Conservation (phyloP, 495 filamentous ascomycete species). For the Penicillium bovifimosum region DNA sequence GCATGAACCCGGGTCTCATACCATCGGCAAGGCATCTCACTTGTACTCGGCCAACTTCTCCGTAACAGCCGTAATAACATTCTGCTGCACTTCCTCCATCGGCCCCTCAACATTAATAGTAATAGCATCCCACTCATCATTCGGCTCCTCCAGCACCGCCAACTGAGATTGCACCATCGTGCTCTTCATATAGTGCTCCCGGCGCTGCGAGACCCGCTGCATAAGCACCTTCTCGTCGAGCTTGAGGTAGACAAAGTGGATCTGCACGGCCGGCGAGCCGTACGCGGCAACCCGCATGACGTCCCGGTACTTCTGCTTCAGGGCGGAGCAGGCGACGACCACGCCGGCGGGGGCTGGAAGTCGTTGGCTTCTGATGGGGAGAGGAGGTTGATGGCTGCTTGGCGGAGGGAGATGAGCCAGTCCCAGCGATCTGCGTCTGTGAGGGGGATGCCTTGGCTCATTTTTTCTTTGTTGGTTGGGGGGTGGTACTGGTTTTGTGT, state of each 20-base stretch:
- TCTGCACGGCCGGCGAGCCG: slow-evolving; percentile 64
- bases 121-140: slow-evolving; percentile 78
- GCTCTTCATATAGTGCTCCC: slow-evolving; percentile 95
- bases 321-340: slow-evolving; percentile 89
- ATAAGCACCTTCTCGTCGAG: slow-evolving; percentile 69
- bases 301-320: slow-evolving; percentile 97
- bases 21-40: slow-evolving; percentile 4
- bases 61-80: slow-evolving; percentile 53
- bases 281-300: slow-evolving; percentile 89
- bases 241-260: slow-evolving; percentile 91
- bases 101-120: slow-evolving; percentile 70
- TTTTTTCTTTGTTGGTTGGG: slow-evolving; percentile 82
- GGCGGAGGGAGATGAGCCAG: slow-evolving; percentile 87
- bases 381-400: slow-evolving; percentile 65
- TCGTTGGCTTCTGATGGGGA: slow-evolving; percentile 44
- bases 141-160: slow-evolving; percentile 73
- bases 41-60: slow-evolving; percentile 32
- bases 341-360: slow-evolving; percentile 62
- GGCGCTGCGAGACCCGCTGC: slow-evolving; percentile 62
- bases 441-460: slow-evolving; percentile 78
- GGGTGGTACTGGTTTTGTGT: slow-evolving; percentile 67
- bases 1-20: neutral
- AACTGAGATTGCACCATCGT: slow-evolving; percentile 96
- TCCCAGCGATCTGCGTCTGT: slow-evolving; percentile 98
- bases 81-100: slow-evolving; percentile 59